Base-by-base conservation (phyloP, 2,329 filamentous ascomycete genomes). In the Corniculantispora saksenae region DNA sequence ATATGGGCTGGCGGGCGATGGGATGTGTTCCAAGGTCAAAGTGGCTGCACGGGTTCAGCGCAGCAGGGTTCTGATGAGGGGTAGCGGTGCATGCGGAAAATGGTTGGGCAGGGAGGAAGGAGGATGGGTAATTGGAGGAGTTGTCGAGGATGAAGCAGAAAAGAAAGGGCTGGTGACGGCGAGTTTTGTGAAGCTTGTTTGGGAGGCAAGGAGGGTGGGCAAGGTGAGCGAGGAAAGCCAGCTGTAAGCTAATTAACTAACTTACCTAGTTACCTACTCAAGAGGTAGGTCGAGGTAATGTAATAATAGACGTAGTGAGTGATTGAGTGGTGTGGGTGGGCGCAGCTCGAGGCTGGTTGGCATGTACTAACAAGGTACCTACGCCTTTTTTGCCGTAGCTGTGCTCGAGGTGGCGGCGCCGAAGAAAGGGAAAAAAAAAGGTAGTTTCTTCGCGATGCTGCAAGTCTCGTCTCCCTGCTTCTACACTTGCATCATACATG, bases 31-130 rank as follows among this genome's bases (percentile, higher is more conserved):
- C 19, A 13, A 29, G 10, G 27, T 40, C 19, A 13, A 29, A 4
- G 27, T 54, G 17, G 29, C 51, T 54, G 51, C 53, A 38, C 32
- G n/a, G 27, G 54, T 45, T 57, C 54, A 57, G 54, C 54, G 25
- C 54, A 45, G 54, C 54, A 45, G 54, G 54, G 38, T 45, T 9
- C n/a, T 7, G 21, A 48, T 13, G 21, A 21, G 45, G n/a, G 19
- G 45, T 19, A 23, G 45, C 5, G 23, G 45, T 13, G 38, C 38
- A 7, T 43, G 38, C 53, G 23, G 53, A 15, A n/a, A n/a, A n/a
- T n/a, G 51, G 51, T 29, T 12, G 50, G 9, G 9, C 19, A 19
- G 45, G 3, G 12, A 32, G 32, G 6, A 32, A 10, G 32, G 32
- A 32, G 32, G 32, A 32, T 32, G 32, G 32, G 32, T 10, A 32